phyloP scores from a whole-genome alignment of 306 rosid species.

The Alnus glutinosa region DNA sequence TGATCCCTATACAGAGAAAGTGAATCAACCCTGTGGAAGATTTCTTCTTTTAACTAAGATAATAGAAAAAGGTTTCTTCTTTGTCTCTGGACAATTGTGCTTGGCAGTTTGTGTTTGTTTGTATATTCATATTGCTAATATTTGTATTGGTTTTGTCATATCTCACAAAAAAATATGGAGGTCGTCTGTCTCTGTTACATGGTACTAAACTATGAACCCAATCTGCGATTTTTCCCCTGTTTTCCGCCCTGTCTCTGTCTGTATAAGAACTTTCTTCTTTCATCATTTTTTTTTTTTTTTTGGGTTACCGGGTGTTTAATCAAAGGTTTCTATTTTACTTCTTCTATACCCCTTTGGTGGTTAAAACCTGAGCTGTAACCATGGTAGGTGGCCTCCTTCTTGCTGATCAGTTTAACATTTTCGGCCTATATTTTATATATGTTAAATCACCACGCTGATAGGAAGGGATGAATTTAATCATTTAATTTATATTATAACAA shows the following conservation, averaged over 20 bases:
- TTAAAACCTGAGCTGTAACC: background rate
- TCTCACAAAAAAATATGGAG: background rate
- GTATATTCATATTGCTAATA: background rate
- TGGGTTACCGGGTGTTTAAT: background rate
- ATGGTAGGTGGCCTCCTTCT: background rate
- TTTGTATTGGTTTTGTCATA: background rate
- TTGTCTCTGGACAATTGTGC: background rate
- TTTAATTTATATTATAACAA: too few species aligned
- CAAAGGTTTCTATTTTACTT: background rate
- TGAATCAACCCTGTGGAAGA: background rate
- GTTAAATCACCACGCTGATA: too few species aligned
- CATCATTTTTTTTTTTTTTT: background rate
- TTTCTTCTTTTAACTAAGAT: background rate
- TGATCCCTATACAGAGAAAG: background rate
- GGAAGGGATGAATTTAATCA: too few species aligned
- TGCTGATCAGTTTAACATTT: background rate
- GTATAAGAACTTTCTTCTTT: background rate
- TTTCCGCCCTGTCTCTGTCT: background rate
- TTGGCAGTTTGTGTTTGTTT: conserved; percentile 18
- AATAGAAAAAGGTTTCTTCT: background rate
- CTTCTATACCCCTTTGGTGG: background rate
- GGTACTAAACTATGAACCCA: background rate
- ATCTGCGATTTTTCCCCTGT: background rate
- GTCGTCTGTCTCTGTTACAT: conserved; percentile 11
- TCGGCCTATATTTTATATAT: background rate